phyloP scores from a whole-genome alignment of 225 moss, liverwort and hornwort species.

The Physcomitrellopsis africana region DNA sequence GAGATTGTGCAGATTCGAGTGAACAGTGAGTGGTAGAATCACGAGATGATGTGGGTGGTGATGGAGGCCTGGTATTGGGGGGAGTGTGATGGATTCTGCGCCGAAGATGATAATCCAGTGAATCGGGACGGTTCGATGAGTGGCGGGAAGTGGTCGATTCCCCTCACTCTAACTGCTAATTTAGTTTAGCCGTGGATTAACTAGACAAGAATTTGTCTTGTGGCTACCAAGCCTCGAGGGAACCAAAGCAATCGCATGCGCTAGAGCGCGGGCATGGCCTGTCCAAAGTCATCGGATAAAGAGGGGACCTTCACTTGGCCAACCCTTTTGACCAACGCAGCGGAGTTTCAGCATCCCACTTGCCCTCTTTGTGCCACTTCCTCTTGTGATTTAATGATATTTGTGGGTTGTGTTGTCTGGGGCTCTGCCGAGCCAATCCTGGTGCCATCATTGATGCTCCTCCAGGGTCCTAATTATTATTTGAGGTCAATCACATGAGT shows the following conservation, averaged over 20 bases:
- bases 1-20: conserved; percentile 27
- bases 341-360: conserved; percentile 45
- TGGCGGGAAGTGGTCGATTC: too few species aligned
- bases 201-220: too few species aligned
- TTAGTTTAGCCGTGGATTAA: too few species aligned
- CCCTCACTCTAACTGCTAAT: too few species aligned
- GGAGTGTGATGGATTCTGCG: too few species aligned
- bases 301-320: conserved; percentile 48
- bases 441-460: conserved; percentile 42
- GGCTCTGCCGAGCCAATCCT: conserved; percentile 30
- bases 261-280: conserved; percentile 5
- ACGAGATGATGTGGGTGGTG: conserved; percentile 31
- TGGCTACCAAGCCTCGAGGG: too few species aligned
- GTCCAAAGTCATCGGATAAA: conserved; percentile 59
- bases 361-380: conserved; percentile 29
- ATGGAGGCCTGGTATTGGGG: not conserved
- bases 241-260: too few species aligned
- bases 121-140: too few species aligned
- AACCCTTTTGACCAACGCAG: conserved; percentile 39
- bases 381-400: too few species aligned
- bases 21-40: not conserved
- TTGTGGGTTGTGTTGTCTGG: not conserved
- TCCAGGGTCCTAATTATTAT: conserved; percentile 44
- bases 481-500: conserved; percentile 50
- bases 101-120: too few species aligned